Base-by-base conservation (phyloP, 2,329 filamentous ascomycete species). In the Bipolaris victoriae region DNA sequence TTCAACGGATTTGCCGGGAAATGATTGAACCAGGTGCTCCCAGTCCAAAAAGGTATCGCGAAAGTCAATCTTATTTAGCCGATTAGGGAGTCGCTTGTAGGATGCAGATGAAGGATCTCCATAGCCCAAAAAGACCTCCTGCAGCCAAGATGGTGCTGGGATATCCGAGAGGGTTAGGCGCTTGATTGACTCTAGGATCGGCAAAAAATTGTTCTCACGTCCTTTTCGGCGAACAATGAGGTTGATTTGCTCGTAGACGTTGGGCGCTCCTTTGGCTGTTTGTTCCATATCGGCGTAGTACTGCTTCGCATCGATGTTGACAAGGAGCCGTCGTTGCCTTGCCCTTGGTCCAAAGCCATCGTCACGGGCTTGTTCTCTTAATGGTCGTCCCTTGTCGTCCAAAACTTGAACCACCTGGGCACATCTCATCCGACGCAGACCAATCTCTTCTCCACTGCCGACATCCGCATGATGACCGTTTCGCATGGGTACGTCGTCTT, bases 121-220 rank as follows among this genome's bases (percentile, higher is more conserved):
- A 74, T 96, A 98, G 3, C 95, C 95, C n/a, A 99, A 81, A 76
- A 98, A 99, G 9, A 98, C 94, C 65, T 98, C 95, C 69, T 97
- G 92, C 41, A 99, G 82, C 95, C 95, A 99, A 2, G 88, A 86
- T 13, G 95, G 92, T 52, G 98, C 83, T 6, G 91, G 90, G 18
- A 94, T 88, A 66, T 96, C 91, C 0, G 92, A 92, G 33, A 96
- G 82, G 1, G 92, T 90, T 29, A 99, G 84, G 62, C 87, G 90
- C 70, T 90, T 91, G 71, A 99, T 96, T 1, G 93, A 97, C 68
- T 97, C 91, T 35, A 99, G 82, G 9, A 99, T 88, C 9, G 93
- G 88, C 71, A 91, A 96, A 82, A 99, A 99, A 76, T 99, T 99
- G 79, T 99, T 99, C 77, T 99, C 95, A 58, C 93, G 84, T 26